A percentile compares a stretch with the other conserved stretches of the same genome.
Conservation (phyloP, 441 rosid species). For the Erodium chrysanthum region DNA sequence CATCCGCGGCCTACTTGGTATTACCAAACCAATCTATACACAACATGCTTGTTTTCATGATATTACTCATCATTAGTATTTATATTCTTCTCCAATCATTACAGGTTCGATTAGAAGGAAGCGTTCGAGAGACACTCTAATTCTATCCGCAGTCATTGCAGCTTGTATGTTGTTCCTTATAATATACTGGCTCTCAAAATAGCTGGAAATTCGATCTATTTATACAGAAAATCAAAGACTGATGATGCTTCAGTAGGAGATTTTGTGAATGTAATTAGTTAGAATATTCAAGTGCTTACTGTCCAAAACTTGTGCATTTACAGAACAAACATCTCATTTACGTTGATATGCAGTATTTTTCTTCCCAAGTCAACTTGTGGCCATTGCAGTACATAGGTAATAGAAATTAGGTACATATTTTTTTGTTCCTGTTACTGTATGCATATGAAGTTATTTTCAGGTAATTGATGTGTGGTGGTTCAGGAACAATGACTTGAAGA, state of each 20-base stretch:
- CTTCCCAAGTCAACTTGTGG: no score
- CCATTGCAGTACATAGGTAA: no score
- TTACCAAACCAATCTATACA: conserved; percentile 10
- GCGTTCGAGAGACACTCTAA: conserved; percentile 75
- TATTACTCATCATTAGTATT: conserved; percentile 10
- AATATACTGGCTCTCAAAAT: conserved; percentile 90
- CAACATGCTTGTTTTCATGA: not conserved
- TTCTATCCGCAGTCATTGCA: conserved; percentile 83
- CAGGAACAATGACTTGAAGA: no score
- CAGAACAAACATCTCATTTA: no score
- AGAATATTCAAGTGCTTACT: not conserved
- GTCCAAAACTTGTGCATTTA: no score
- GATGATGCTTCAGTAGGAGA: not conserved
- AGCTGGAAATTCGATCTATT: conserved; percentile 13
- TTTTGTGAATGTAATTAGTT: not conserved
- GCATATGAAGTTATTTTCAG: no score
- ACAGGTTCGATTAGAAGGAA: conserved; percentile 76
- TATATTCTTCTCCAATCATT: not conserved
- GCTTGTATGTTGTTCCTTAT: conserved; percentile 88
- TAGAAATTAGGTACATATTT: no score
- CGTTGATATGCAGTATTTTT: no score
- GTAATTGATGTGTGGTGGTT: no score
- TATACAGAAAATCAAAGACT: not conserved
- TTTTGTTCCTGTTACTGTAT: no score
- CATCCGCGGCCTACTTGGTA: conserved; percentile 84